Conservation (phyloP, 805 yeast genomes). For the Lipomyces kockii region DNA sequence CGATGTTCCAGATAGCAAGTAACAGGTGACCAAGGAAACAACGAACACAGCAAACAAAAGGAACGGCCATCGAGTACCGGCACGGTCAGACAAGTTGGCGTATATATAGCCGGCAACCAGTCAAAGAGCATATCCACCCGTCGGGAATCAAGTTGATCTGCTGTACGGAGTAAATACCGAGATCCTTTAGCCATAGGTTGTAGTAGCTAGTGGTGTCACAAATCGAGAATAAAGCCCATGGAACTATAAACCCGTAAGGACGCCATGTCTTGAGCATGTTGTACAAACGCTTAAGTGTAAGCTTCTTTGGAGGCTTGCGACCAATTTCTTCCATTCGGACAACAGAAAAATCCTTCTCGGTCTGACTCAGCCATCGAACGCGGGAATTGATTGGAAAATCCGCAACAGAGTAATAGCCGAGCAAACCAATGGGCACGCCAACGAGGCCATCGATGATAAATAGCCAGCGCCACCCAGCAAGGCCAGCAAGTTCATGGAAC, state of each 20-base stretch:
- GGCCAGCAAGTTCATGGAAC: slow-evolving; percentile 53
- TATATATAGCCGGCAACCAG: slow-evolving; percentile 40
- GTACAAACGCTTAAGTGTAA: slow-evolving; percentile 13
- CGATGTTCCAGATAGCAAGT: slow-evolving; percentile 50
- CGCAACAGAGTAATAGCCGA: slow-evolving; percentile 53
- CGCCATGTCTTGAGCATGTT: slow-evolving; percentile 20
- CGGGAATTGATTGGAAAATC: slow-evolving; percentile 63
- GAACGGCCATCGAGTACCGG: slow-evolving; percentile 41
- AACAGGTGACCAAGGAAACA: slow-evolving; percentile 41
- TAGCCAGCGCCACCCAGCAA: slow-evolving; percentile 61
- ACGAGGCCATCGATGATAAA: slow-evolving; percentile 28
- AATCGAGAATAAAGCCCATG: slow-evolving; percentile 19
- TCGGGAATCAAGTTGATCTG: slow-evolving; percentile 45
- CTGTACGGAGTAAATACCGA: slow-evolving; percentile 38
- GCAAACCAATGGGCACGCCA: slow-evolving; percentile 25
- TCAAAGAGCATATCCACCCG: slow-evolving; percentile 46
- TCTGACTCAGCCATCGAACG: slow-evolving; percentile 53
- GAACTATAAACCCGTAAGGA: slow-evolving; percentile 22
- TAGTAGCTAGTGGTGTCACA: slow-evolving; percentile 37
- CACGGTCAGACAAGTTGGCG: slow-evolving; percentile 44
- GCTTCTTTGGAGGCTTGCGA: slow-evolving; percentile 24
- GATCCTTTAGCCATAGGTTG: slow-evolving; percentile 44
- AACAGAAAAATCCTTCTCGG: slow-evolving; percentile 23
- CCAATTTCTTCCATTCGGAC: slow-evolving; percentile 24
- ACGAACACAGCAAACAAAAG: slow-evolving; percentile 24